A percentile compares a stretch with the other conserved stretches of the same genome.
Evolutionary conservation across 2,329 filamentous ascomycete species (phyloP).

Genomic region (Trichophaea hybrida): DNA sequence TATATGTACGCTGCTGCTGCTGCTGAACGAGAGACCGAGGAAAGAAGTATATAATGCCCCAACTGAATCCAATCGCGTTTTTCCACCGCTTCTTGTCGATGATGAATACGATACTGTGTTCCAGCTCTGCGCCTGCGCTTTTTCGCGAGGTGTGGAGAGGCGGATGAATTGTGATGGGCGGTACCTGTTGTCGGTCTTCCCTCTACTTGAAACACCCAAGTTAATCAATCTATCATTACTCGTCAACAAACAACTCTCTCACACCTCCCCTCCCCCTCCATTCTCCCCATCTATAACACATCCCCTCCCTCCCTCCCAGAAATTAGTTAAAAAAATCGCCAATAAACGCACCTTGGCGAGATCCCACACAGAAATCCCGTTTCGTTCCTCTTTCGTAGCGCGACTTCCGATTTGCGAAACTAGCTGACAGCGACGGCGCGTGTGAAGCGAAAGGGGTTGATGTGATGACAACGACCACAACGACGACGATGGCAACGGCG

Average conservation of each 20-base stretch:
- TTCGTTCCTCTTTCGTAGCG: background rate
- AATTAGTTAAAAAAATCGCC: background rate
- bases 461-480: constrained; percentile 1
- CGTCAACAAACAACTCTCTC: background rate
- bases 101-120: background rate
- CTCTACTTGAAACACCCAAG: background rate
- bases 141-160: background rate
- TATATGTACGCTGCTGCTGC: no score
- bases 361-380: background rate
- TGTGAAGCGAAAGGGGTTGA: background rate
- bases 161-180: no score
- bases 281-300: no score
- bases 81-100: no score
- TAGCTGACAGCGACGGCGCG: background rate
- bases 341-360: background rate
- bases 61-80: no score
- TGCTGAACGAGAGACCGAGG: no score
- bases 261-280: no score
- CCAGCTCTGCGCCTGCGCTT: background rate
- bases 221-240: background rate
- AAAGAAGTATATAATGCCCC: no score
- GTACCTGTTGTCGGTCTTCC: background rate
- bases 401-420: background rate
- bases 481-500: constrained; percentile 10
- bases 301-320: background rate